Evolutionary conservation across 1,284 basidiomycete species (phyloP).

Genomic region (Xerocomus nothofagi): DNA sequence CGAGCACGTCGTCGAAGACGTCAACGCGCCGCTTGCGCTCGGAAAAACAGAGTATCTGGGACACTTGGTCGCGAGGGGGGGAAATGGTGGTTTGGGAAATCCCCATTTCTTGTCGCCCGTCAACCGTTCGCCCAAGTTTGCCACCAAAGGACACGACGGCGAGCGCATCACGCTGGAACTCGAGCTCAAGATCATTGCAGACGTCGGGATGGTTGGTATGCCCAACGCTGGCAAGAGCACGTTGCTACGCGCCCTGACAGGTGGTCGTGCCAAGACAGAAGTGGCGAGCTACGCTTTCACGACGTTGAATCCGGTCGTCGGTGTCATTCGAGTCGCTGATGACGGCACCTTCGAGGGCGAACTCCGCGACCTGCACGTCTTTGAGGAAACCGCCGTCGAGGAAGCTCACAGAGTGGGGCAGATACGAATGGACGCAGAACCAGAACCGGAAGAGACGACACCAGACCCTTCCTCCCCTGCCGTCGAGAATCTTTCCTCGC

Average conservation of each 20-base stretch:
- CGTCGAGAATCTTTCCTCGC: constrained; percentile 1
- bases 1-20: constrained; percentile 43
- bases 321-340: constrained; percentile 82
- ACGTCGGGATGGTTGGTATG: constrained; percentile 93
- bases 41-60: constrained; percentile 62
- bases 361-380: constrained; percentile 48
- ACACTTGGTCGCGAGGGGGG: constrained; percentile 77
- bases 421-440: not conserved
- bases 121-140: constrained; percentile 79
- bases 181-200: constrained; percentile 94
- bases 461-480: constrained; percentile 1
- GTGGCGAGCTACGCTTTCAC: constrained; percentile 95
- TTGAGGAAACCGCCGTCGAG: constrained; percentile 74
- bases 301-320: constrained; percentile 94
- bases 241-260: constrained; percentile 85
- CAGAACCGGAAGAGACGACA: not conserved
- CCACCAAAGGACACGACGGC: constrained; percentile 78
- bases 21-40: constrained; percentile 66
- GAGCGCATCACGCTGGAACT: constrained; percentile 82
- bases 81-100: constrained; percentile 87
- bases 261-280: constrained; percentile 79
- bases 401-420: constrained; percentile 42
- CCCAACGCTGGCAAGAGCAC: constrained; percentile 95
- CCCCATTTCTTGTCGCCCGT: constrained; percentile 74
- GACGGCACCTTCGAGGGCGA: constrained; percentile 77